Percentiles rank a stretch among this genome's conserved stretches.
Conservation (phyloP, 2,329 filamentous ascomycete genomes). For the Raffaelea deltoideospora region DNA sequence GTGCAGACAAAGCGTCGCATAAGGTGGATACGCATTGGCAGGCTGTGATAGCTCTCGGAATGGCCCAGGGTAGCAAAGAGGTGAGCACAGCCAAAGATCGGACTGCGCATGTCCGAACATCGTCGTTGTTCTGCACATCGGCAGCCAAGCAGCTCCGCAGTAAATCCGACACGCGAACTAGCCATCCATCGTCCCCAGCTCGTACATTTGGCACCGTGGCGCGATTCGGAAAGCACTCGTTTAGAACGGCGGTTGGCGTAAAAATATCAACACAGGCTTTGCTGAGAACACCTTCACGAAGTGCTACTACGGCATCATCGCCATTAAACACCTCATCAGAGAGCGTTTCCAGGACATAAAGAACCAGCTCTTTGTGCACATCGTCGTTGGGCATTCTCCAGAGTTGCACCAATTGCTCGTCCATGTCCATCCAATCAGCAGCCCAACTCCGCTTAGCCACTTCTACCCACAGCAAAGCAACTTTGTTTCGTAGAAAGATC, state of each 20-base stretch:
- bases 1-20: slow-evolving; percentile 53
- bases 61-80: slow-evolving; percentile 74
- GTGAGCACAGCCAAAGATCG: slow-evolving; percentile 66
- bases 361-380: slow-evolving; percentile 67
- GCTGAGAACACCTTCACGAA: slow-evolving; percentile 72
- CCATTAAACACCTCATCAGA: slow-evolving; percentile 89
- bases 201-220: slow-evolving; percentile 55
- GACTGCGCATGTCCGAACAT: slow-evolving; percentile 54
- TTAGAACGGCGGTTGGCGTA: slow-evolving; percentile 60
- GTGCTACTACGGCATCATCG: slow-evolving; percentile 71
- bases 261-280: slow-evolving; percentile 89
- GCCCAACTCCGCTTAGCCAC: slow-evolving; percentile 87
- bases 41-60: slow-evolving; percentile 63
- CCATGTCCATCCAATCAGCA: slow-evolving; percentile 92
- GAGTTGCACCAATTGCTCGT: slow-evolving; percentile 61
- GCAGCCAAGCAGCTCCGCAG: slow-evolving; percentile 57
- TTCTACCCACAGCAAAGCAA: slow-evolving; percentile 88
- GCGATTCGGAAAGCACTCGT: slow-evolving; percentile 61
- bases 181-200: slow-evolving; percentile 73
- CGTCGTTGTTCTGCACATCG: slow-evolving; percentile 47
- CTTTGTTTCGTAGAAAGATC: slow-evolving; percentile 78
- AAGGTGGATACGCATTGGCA: slow-evolving; percentile 56
- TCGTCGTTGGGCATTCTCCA: slow-evolving; percentile 57
- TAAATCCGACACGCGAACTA: slow-evolving; percentile 60
- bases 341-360: slow-evolving; percentile 77